A percentile compares a stretch with the other conserved stretches of the same genome.
phyloP scores from a whole-genome alignment of 139 green algal genomes.

The Nannochloris sp. region DNA sequence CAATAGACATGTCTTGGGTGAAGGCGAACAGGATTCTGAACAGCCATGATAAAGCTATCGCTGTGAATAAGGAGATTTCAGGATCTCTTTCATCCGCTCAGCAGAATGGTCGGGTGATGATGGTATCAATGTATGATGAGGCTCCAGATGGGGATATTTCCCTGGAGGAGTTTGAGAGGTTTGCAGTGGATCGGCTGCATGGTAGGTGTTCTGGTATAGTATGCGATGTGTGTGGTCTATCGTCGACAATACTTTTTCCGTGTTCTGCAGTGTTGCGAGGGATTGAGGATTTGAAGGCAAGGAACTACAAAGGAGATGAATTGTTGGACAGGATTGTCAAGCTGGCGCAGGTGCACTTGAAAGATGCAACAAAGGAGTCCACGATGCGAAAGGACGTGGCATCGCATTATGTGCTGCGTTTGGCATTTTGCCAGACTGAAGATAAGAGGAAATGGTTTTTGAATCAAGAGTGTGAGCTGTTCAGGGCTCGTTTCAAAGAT shows the following conservation, averaged over 20 bases:
- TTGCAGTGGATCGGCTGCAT: slow-evolving; percentile 75
- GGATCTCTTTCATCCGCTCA: too few species aligned
- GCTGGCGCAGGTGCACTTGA: slow-evolving; percentile 41
- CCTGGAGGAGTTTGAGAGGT: slow-evolving; percentile 89
- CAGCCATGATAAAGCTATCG: background rate
- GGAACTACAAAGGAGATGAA: slow-evolving; percentile 46
- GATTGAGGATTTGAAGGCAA: slow-evolving; percentile 70
- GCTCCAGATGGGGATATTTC: slow-evolving; percentile 59
- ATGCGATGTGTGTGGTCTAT: background rate
- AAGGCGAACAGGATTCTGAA: slow-evolving; percentile 3
- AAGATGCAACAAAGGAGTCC: slow-evolving; percentile 26
- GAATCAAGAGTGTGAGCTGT: slow-evolving; percentile 73
- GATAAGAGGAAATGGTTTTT: slow-evolving; percentile 85
- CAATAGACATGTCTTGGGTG: slow-evolving; percentile 10
- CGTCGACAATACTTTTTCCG: background rate
- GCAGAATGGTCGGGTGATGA: background rate
- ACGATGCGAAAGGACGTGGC: slow-evolving; percentile 52
- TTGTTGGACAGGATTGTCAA: slow-evolving; percentile 31
- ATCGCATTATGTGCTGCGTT: slow-evolving; percentile 85
- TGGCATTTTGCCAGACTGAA: slow-evolving; percentile 85
- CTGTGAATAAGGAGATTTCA: too few species aligned
- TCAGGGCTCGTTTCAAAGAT: slow-evolving; percentile 36
- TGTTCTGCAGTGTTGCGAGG: slow-evolving; percentile 69
- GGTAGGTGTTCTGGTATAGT: slow-evolving; percentile 33
- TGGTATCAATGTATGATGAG: slow-evolving; percentile 65